Conservation (phyloP, 2,329 filamentous ascomycete genomes). For the Ceratocystis harringtonii region DNA sequence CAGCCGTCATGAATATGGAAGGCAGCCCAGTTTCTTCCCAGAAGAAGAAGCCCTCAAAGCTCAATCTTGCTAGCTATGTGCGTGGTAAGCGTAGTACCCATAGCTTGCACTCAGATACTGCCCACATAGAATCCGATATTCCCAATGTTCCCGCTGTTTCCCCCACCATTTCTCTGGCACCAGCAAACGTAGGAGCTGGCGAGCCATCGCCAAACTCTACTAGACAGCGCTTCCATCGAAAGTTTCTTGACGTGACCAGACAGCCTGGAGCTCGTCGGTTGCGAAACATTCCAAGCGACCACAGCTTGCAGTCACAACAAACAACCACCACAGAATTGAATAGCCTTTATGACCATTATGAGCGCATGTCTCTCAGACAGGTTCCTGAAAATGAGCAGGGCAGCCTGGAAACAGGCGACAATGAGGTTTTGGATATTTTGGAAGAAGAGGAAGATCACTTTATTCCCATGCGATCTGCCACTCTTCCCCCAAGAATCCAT, state of each 20-base stretch:
- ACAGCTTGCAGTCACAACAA: conserved; percentile 11
- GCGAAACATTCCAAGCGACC: conserved; percentile 9
- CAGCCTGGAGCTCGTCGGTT: conserved; percentile 10
- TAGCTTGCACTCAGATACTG: conserved; percentile 24
- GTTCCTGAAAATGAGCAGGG: conserved; percentile 24
- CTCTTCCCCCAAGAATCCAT: background rate
- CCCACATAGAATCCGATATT: conserved; percentile 24
- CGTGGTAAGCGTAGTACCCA: conserved; percentile 22
- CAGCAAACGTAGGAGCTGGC: conserved; percentile 19
- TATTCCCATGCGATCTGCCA: conserved; percentile 3
- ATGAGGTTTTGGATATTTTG: conserved; percentile 6
- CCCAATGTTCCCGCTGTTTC: conserved; percentile 28
- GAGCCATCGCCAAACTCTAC: conserved; percentile 9
- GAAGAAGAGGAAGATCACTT: conserved; percentile 14
- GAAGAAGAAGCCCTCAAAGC: conserved; percentile 32
- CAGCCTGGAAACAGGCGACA: conserved; percentile 9
- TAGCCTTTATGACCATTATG: conserved; percentile 43
- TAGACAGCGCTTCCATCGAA: conserved; percentile 14
- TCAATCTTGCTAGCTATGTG: conserved; percentile 31
- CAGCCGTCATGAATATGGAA: conserved; percentile 33
- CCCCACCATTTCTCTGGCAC: conserved; percentile 29
- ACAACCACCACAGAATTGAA: conserved; percentile 29
- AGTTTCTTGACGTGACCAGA: conserved; percentile 9
- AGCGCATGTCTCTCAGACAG: conserved; percentile 38
- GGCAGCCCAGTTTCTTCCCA: conserved; percentile 19